A percentile compares a stretch with the other conserved stretches of the same genome.
phyloP scores from a whole-genome alignment of 768 basidiomycete species.

The Galerina sulciceps region DNA sequence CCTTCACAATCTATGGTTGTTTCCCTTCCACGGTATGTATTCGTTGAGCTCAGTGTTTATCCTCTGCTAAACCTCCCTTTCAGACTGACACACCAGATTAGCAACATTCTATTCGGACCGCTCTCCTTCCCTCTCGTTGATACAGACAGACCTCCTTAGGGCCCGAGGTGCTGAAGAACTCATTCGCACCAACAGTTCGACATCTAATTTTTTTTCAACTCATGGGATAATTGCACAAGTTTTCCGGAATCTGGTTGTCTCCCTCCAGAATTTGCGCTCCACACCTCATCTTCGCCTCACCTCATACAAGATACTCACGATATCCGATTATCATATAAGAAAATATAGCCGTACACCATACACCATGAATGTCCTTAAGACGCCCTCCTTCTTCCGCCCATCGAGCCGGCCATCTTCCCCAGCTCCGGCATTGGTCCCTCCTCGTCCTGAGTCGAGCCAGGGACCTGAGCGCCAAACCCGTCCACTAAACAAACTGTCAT shows the following conservation, averaged over 20 bases:
- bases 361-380: constrained; percentile 69
- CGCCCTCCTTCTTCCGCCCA: constrained; percentile 69
- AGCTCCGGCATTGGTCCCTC: constrained; percentile 39
- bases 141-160: constrained; percentile 83
- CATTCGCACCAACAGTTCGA: constrained; percentile 19
- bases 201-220: constrained; percentile 31
- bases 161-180: constrained; percentile 26
- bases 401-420: constrained; percentile 69
- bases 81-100: constrained; percentile 53
- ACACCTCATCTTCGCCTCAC: constrained; percentile 20
- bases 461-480: constrained; percentile 50
- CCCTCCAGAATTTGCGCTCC: constrained; percentile 30
- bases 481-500: constrained; percentile 60
- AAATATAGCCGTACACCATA: constrained; percentile 14
- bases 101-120: constrained; percentile 66
- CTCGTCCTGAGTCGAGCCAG: constrained; percentile 42
- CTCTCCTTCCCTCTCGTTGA: constrained; percentile 62
- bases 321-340: constrained; percentile 6
- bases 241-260: constrained; percentile 44
- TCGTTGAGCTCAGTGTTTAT: constrained; percentile 9
- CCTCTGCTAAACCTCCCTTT: constrained; percentile 15
- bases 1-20: constrained; percentile 58
- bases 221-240: constrained; percentile 57
- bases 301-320: not conserved
- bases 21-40: constrained; percentile 38